Conservation (phyloP, 2,329 filamentous ascomycete species). For the Trichophyton simii region DNA sequence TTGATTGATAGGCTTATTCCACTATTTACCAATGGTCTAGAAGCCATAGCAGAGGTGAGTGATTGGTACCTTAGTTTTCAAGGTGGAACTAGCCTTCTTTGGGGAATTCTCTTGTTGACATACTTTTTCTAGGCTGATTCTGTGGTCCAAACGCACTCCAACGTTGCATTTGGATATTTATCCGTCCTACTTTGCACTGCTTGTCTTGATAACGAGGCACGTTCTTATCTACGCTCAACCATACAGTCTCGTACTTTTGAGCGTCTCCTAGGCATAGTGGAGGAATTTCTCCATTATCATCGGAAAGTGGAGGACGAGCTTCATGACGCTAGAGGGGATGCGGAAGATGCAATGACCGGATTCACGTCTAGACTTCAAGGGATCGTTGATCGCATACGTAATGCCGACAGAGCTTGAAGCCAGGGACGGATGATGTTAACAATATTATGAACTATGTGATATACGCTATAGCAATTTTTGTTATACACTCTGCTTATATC, state of each 20-base stretch:
- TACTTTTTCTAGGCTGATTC: slow-evolving; percentile 35
- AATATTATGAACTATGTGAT: no score
- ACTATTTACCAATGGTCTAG: slow-evolving; percentile 56
- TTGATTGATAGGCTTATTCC: slow-evolving; percentile 47
- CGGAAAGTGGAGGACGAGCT: slow-evolving; percentile 44
- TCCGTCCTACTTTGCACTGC: slow-evolving; percentile 74
- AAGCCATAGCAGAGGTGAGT: slow-evolving; percentile 56
- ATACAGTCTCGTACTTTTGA: slow-evolving; percentile 39
- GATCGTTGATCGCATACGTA: slow-evolving; percentile 38
- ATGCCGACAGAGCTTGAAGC: slow-evolving; percentile 1
- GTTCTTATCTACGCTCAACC: slow-evolving; percentile 29
- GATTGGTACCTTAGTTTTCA: neutral
- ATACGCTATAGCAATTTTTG: no score
- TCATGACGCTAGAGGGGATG: slow-evolving; percentile 26
- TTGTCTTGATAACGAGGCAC: slow-evolving; percentile 44
- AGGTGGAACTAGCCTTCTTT: no score
- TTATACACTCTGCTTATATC: no score
- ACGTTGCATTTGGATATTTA: slow-evolving; percentile 77
- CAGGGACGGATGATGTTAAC: no score
- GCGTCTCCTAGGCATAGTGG: slow-evolving; percentile 44
- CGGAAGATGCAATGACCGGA: slow-evolving; percentile 36
- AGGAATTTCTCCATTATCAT: slow-evolving; percentile 51
- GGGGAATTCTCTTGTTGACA: neutral
- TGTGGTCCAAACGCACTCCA: slow-evolving; percentile 58
- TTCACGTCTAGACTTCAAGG: slow-evolving; percentile 44